A percentile compares a stretch with the other conserved stretches of the same genome.
Conservation (phyloP, 495 filamentous ascomycete genomes). For the Ramalina peruviana region DNA sequence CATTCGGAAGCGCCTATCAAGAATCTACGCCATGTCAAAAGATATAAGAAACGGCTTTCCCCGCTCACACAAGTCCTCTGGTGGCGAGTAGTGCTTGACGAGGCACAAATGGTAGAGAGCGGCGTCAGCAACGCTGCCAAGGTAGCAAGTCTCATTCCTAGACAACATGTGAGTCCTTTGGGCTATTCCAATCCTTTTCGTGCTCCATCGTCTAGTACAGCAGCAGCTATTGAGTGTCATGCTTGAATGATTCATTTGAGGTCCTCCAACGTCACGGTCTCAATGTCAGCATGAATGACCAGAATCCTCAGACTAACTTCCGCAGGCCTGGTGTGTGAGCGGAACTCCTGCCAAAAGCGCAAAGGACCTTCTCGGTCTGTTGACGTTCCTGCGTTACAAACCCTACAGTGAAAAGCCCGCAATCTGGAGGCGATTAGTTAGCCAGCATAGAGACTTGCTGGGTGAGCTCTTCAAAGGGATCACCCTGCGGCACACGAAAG, state of each 20-base stretch:
- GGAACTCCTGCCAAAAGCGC: constrained; percentile 80
- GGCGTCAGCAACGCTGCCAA: constrained; percentile 71
- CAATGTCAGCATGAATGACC: no score
- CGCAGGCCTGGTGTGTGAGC: constrained; percentile 82
- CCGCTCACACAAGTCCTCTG: constrained; percentile 69
- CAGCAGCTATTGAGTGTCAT: no score
- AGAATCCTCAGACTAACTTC: neutral
- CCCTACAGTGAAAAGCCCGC: constrained; percentile 48
- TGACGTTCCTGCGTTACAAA: constrained; percentile 67
- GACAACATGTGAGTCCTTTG: constrained; percentile 24
- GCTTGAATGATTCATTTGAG: no score
- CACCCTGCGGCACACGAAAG: constrained; percentile 76
- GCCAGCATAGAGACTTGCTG: constrained; percentile 44
- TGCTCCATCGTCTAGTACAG: no score
- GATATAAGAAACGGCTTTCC: constrained; percentile 52
- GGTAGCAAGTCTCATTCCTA: constrained; percentile 65
- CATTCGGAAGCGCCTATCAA: constrained; percentile 53
- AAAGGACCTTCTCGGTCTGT: constrained; percentile 50
- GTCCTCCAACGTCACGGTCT: no score
- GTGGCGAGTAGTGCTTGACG: constrained; percentile 90
- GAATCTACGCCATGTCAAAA: constrained; percentile 48
- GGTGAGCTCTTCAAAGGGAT: constrained; percentile 49
- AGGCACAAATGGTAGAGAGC: constrained; percentile 90
- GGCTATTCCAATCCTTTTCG: no score
- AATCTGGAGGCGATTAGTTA: constrained; percentile 54